Evolutionary conservation across 2,329 filamentous ascomycete species (phyloP).

Genomic region (Calonectria hawksworthii): DNA sequence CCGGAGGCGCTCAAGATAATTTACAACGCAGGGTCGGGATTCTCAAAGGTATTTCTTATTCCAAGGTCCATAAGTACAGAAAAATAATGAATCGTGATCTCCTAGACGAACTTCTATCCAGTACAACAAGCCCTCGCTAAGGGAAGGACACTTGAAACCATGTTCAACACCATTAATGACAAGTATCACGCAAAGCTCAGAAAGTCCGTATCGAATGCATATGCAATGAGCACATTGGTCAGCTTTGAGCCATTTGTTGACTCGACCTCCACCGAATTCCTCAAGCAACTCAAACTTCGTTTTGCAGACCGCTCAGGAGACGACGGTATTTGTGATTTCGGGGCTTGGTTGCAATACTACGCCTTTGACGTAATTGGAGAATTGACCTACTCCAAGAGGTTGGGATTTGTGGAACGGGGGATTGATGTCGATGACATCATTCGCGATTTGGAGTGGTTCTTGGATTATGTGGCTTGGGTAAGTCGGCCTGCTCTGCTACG

Average conservation of each 20-base stretch:
- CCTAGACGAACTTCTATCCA: not conserved
- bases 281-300: not conserved
- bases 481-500: not conserved
- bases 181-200: not conserved
- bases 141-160: not conserved
- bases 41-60: not conserved
- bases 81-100: not conserved
- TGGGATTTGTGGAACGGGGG: not conserved
- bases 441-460: not conserved
- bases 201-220: not conserved
- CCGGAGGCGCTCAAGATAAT: not conserved
- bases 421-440: not conserved
- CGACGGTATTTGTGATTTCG: not conserved
- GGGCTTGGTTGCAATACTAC: not conserved
- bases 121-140: not conserved
- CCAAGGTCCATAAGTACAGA: no score
- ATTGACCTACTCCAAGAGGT: not conserved
- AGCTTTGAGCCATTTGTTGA: conserved; percentile 1
- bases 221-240: not conserved
- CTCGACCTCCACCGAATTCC: not conserved
- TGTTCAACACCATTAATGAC: not conserved
- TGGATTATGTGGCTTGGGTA: not conserved
- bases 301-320: not conserved
- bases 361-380: not conserved
- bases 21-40: not conserved